Evolutionary conservation across 495 filamentous ascomycete genomes (phyloP).

Genomic region (Aspergillus avenaceus): DNA sequence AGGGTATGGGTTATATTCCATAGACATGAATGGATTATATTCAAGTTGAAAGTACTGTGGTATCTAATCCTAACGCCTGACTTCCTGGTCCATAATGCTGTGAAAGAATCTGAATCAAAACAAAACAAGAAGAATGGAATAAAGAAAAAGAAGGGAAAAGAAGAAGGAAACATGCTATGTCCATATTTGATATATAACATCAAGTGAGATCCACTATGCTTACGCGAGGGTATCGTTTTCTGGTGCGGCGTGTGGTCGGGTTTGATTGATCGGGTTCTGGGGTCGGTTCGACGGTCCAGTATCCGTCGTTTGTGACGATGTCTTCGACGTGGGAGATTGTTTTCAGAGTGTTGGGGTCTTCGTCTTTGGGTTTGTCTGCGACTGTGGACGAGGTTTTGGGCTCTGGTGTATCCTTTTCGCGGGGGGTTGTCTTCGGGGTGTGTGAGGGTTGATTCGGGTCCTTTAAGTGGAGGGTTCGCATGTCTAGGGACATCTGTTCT

Average conservation of each 20-base stretch:
- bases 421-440: neutral
- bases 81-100: no score
- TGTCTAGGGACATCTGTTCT: neutral
- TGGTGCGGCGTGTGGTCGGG: no score
- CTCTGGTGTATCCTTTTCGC: neutral
- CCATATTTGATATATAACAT: neutral
- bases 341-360: neutral
- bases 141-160: neutral
- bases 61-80: no score
- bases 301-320: slow-evolving; percentile 26
- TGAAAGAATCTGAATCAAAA: no score
- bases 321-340: slow-evolving; percentile 23
- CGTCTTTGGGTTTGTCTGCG: neutral
- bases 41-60: no score
- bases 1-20: no score
- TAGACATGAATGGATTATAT: no score
- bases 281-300: slow-evolving; percentile 28
- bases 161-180: neutral
- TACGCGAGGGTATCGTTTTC: slow-evolving; percentile 32
- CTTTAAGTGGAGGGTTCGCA: no score
- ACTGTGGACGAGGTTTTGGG: neutral
- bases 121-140: no score
- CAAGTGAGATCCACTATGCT: slow-evolving; percentile 37
- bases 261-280: slow-evolving; percentile 3
- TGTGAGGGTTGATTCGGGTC: no score